phyloP scores from a whole-genome alignment of 2,329 filamentous ascomycete genomes.

The Ceratocystis cubensis region DNA sequence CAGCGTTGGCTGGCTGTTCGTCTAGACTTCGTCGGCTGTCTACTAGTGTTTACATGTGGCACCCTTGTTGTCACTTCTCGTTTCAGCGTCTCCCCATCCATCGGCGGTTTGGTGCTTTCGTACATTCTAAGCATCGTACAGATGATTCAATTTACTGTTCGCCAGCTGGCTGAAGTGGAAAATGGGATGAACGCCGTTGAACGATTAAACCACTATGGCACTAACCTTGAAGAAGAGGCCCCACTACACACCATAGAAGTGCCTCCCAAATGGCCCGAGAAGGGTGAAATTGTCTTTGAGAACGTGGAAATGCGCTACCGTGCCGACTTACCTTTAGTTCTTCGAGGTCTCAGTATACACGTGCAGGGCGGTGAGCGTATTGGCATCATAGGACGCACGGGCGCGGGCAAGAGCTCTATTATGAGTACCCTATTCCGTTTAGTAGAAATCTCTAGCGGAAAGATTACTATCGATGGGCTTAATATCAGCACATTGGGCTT shows the following conservation, averaged over 20 bases:
- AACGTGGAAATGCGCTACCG: conserved; percentile 71
- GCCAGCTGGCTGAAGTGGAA: conserved; percentile 88
- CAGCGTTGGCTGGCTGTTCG: conserved; percentile 85
- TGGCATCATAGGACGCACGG: conserved; percentile 69
- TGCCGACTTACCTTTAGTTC: conserved; percentile 56
- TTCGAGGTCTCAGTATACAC: conserved; percentile 58
- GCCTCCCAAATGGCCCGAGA: conserved; percentile 67
- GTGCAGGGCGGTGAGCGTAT: conserved; percentile 65
- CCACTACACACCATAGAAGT: conserved; percentile 66
- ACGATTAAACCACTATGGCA: conserved; percentile 80
- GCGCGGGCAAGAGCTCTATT: conserved; percentile 72
- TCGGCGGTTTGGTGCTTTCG: conserved; percentile 74
- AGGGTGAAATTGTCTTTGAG: conserved; percentile 66
- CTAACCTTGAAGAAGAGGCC: conserved; percentile 75
- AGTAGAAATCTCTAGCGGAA: conserved; percentile 50
- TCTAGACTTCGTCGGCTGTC: conserved; percentile 69
- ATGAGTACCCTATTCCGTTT: conserved; percentile 74
- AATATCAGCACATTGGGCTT: conserved; percentile 63
- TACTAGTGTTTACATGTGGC: conserved; percentile 75
- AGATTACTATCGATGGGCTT: conserved; percentile 52
- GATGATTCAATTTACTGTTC: conserved; percentile 90
- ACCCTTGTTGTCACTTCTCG: conserved; percentile 87
- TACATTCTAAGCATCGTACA: conserved; percentile 90
- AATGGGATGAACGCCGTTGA: conserved; percentile 98
- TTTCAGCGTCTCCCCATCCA: conserved; percentile 73